Evolutionary conservation across 768 basidiomycete species (phyloP), one percentile per base, ranked within the genome.

Genomic region (Lactifluus subvellereus): DNA sequence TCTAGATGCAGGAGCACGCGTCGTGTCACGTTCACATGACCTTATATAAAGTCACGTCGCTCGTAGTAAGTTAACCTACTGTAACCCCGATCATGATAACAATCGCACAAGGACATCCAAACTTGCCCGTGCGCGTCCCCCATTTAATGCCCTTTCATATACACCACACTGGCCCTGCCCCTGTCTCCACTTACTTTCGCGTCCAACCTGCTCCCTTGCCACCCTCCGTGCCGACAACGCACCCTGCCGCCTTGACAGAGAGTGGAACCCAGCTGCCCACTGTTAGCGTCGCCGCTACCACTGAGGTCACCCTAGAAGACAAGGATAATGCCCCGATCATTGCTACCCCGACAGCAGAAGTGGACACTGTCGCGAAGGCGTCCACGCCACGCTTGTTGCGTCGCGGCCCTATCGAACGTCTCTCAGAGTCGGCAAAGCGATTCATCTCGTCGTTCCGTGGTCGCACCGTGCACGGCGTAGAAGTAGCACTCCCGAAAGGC

Each of bases 121-220:
- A 50, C 60, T 27, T 45, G 18, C 60, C 54, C 32, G 9, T 35
- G 6, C 66, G 51, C 3, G 13, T 49, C 20, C 89, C 88, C 1
- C 80, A 85, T 70, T 79, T 94, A 35, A 91, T 94, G 88, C 91
- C 91, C 5, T 94, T 94, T 66, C 84, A 87, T 67, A 84, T 93
- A 52, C 74, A 78, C 13, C 84, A 91, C 72, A 77, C 80, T 10
- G 91, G 91, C 0, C 79, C 80, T 20, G 90, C 91, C 1, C 84
- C 86, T 6, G 76, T 93, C 18, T 87, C 86, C 4, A 86, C 86
- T 6, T 94, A 86, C 72, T 85, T 93, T 72, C 80, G 79, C 50
- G 77, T 86, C 57, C 79, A 79, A 58, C 72, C 76, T 3, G 70
- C 69, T n/a, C 71, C 72, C 4, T 35, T 9, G 42, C 20, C 35